Base-by-base conservation (phyloP, 78 protist genomes). In the Reticulomyxa filosa region DNA sequence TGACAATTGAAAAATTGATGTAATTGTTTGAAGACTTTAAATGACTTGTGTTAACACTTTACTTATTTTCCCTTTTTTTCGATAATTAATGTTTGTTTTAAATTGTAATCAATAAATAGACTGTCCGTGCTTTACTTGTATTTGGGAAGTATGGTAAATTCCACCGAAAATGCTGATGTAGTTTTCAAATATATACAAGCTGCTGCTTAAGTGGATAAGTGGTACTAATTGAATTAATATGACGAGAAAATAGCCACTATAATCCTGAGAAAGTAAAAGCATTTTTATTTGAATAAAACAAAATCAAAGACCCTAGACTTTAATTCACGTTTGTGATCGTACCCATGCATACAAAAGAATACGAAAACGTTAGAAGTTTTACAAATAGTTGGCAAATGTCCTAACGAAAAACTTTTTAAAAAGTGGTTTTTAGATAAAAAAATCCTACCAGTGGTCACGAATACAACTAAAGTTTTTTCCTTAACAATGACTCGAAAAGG, bases 241-340 rank as follows among this genome's bases (percentile, higher is more conserved):
- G 86, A 65, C 82, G 98, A 38, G 93, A 87, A 77, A 46, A 74
- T 62, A 77, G 77, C 74, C 37, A 17, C 74, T 90, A 72, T 78
- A 93, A 87, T 59, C 83, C 97, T 32, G 89, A 72, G 74, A 32
- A 53, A 10, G 87, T 86, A 48, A 71, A 84, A 65, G 92, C 87
- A 73, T 92, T 89, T 69, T 76, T 95, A 46, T 89, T 89, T 83
- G 94, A 88, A 65, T 79, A 85, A 37, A 69, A 79, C 65, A 82
- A 92, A 26, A 48, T 38, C 11, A 55, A 80, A 35, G 96, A 91
- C 61, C 95, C 79, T 71, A 76, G 83, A 26, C 96, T 38, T 79
- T 95, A 63, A 89, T 93, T 83, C 88, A 88, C 65, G 96, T 95
- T 30, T 95, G 98, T 74, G 98, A 95, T 70, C 84, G 88, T 36